These are phyloP conservation scores for Olyra latifolia DNA, from an alignment of 176 grass and related monocot species.

Conservation along the genomic window DNA sequence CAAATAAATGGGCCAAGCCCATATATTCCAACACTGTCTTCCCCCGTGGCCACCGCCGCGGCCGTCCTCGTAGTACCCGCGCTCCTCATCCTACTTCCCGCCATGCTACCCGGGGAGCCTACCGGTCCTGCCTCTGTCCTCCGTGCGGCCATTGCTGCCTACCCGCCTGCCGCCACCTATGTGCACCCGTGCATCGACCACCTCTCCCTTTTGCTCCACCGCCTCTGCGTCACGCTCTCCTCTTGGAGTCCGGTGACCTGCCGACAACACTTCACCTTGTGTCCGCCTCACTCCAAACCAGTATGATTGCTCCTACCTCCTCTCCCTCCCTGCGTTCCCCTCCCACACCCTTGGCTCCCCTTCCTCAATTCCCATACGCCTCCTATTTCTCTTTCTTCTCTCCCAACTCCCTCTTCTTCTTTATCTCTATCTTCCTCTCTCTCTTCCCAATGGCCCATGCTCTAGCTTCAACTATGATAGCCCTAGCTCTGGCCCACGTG, in stretches of 20 bases:
- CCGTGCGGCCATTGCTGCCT: constrained; percentile 33
- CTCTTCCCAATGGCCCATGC: too few relatives aligned
- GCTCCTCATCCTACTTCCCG: constrained; percentile 27
- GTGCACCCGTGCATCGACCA: constrained; percentile 31
- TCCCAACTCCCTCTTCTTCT: too few relatives aligned
- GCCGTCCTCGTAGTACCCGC: constrained; percentile 37
- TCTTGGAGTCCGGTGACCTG: constrained; percentile 39
- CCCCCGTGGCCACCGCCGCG: constrained; percentile 36
- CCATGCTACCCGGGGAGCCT: constrained; percentile 7
- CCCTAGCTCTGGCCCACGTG: too few relatives aligned
- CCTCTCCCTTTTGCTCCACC: constrained; percentile 46
- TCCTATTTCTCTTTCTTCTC: too few relatives aligned
- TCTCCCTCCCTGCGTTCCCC: constrained; percentile 36
- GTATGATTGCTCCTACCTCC: constrained; percentile 66
- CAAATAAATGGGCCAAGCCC: too few relatives aligned
- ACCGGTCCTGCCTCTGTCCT: constrained; percentile 24
- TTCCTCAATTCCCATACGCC: constrained; percentile 47
- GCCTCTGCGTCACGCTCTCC: constrained; percentile 37
- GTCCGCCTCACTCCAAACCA: constrained; percentile 63
- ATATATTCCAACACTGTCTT: too few relatives aligned
- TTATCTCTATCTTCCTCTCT: too few relatives aligned
- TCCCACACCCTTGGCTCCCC: constrained; percentile 33
- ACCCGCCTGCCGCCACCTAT: constrained; percentile 41
- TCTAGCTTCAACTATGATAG: too few relatives aligned
- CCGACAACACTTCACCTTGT: constrained; percentile 54